Evolutionary conservation across 257 asterid genomes (phyloP).

Genomic region (Cruciata laevipes): DNA sequence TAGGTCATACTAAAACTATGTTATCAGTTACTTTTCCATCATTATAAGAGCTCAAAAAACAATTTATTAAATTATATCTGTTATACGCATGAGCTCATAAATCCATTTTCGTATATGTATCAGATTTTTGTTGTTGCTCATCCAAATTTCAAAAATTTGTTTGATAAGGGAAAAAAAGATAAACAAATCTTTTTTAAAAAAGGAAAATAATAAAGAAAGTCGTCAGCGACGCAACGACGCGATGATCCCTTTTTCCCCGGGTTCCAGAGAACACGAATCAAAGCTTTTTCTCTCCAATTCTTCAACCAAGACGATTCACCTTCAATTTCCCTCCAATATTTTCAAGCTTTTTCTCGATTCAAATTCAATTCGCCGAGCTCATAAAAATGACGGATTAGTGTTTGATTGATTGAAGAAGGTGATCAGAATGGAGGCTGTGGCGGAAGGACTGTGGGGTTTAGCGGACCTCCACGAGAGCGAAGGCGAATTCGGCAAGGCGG

Average conservation of each 20-base stretch:
- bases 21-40: no score
- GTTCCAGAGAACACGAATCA: neutral
- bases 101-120: no score
- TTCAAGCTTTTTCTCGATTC: neutral
- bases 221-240: neutral
- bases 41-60: no score
- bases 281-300: neutral
- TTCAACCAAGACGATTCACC: neutral
- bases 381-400: neutral
- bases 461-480: slow-evolving; percentile 86
- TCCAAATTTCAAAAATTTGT: neutral
- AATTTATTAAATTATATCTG: no score
- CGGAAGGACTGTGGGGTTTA: slow-evolving; percentile 92
- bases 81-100: no score
- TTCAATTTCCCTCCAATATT: neutral
- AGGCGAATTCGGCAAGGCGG: slow-evolving; percentile 67
- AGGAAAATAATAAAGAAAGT: neutral
- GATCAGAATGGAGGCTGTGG: slow-evolving; percentile 89
- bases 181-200: neutral
- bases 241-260: slow-evolving; percentile 5
- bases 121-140: no score
- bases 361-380: neutral
- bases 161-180: neutral
- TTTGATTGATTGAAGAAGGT: slow-evolving; percentile 17
- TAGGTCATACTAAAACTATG: no score